Evolutionary conservation across 2,329 filamentous ascomycete species (phyloP), one percentile per base, ranked within the genome.

Genomic region (Phymatotrichopsis omnivora): DNA sequence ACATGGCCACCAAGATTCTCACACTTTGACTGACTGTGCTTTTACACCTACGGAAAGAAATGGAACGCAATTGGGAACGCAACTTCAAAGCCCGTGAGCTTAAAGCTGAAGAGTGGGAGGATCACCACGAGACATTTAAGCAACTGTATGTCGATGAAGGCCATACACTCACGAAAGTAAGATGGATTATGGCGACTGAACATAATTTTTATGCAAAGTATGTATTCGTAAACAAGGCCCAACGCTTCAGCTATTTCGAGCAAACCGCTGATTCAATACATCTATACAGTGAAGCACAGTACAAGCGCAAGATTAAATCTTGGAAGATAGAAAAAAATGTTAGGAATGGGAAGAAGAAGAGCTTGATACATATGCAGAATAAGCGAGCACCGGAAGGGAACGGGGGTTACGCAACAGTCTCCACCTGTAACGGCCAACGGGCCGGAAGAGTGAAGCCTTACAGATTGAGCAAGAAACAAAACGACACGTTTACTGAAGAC

Each of bases 321-420:
- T 38, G 35, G 35, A 27, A 27, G 35, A 23, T 38, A 6, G 35
- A 38, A 38, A 38, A 38, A 25, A 38, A 38, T 14, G 29, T 38
- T 11, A 38, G n/a, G n/a, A n/a, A n/a, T n/a, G n/a, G n/a, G n/a
- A n/a, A 38, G 35, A 38, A 38, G 35, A n/a, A 36, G n/a, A 23
- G 5, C 7, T 23, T 36, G 33, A 5, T 23, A 23, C 16, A 23
- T 19, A 36, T 36, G 33, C 4, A 23, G 14, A 36, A 36, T 20
- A 36, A 36, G 17, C 33, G 33, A 23, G 17, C 8, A n/a, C n/a
- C n/a, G n/a, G n/a, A n/a, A n/a, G n/a, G n/a, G n/a, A n/a, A n/a
- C n/a, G 12, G 16, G 11, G 23, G 24, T 12, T 30, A 43, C 35
- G 23, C 19, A n/a, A 43, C 31, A 29, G 10, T 11, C 3, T 36